These are phyloP conservation scores for Pisolithus sp. DNA, from an alignment of 768 basidiomycete genomes.

Conservation along the genomic window DNA sequence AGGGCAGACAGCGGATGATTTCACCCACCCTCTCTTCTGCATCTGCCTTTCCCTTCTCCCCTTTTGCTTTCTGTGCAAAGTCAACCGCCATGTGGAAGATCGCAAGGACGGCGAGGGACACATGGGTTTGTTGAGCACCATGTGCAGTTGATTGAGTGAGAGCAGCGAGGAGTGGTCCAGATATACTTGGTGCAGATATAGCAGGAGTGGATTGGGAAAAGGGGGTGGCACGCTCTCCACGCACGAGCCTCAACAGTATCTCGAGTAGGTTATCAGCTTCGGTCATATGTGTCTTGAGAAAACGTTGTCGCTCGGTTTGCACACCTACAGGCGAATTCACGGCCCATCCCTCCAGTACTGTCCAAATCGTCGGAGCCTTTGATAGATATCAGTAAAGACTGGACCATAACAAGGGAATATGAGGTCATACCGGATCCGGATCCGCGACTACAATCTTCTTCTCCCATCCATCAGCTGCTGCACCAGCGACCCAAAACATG, in stretches of 20 bases:
- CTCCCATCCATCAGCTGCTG: conserved; percentile 88
- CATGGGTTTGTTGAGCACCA: conserved; percentile 86
- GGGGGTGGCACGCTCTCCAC: conserved; percentile 76
- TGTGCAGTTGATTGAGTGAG: conserved; percentile 73
- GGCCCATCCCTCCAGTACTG: conserved; percentile 86
- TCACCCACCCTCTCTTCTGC: conserved; percentile 77
- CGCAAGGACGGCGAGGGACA: conserved; percentile 87
- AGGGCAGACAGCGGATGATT: conserved; percentile 84
- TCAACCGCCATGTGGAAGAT: conserved; percentile 82
- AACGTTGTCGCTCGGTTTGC: conserved; percentile 73
- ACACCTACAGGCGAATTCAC: conserved; percentile 74
- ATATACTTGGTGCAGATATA: conserved; percentile 55
- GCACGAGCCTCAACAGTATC: conserved; percentile 85
- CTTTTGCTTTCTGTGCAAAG: conserved; percentile 67
- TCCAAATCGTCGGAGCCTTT: conserved; percentile 88
- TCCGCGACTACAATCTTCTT: conserved; percentile 88
- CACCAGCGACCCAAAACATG: conserved; percentile 81
- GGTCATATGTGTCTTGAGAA: conserved; percentile 82
- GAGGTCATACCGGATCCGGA: conserved; percentile 80
- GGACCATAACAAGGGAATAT: not conserved
- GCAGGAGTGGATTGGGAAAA: conserved; percentile 58
- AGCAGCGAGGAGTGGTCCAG: conserved; percentile 66
- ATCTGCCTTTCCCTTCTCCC: conserved; percentile 61
- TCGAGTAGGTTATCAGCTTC: conserved; percentile 88
- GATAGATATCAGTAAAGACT: conserved; percentile 1